A percentile compares a stretch with the other conserved stretches of the same genome.
phyloP scores from a whole-genome alignment of 2,329 filamentous ascomycete genomes.

The Apiospora hydei region DNA sequence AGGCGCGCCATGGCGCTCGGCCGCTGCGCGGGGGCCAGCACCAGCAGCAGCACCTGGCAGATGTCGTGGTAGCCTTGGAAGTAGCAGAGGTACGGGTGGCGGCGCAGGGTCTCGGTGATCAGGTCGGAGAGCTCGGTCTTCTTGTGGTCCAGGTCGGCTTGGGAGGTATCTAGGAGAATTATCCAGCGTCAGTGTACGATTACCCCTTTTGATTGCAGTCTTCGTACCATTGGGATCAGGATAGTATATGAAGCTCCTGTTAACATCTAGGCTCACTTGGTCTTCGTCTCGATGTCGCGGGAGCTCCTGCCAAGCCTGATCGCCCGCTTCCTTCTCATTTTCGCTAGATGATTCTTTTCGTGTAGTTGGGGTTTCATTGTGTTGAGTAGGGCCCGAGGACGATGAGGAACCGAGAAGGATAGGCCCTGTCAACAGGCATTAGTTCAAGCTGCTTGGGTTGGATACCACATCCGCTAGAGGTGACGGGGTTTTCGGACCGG shows the following conservation, averaged over 20 bases:
- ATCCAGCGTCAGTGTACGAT: background rate
- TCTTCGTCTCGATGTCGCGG: conserved; percentile 85
- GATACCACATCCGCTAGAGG: background rate
- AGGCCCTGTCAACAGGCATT: conserved; percentile 60
- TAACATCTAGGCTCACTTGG: conserved; percentile 90
- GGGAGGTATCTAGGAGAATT: conserved; percentile 64
- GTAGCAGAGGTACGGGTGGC: conserved; percentile 85
- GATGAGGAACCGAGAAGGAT: conserved; percentile 56
- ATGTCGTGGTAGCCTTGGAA: conserved; percentile 99
- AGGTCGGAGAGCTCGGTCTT: conserved; percentile 81
- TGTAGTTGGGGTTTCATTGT: background rate
- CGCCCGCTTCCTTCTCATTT: conserved; percentile 25
- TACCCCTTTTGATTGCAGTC: conserved; percentile 19
- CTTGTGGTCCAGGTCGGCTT: conserved; percentile 71
- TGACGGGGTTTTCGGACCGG: background rate
- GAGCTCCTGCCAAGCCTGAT: conserved; percentile 63
- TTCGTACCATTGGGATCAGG: conserved; percentile 78
- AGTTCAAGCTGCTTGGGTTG: background rate
- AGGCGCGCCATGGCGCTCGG: conserved; percentile 76
- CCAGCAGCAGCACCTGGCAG: conserved; percentile 91
- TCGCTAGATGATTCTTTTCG: background rate
- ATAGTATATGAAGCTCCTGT: conserved; percentile 98
- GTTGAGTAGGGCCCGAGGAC: conserved; percentile 31
- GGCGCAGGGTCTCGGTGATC: conserved; percentile 81
- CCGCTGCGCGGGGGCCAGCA: conserved; percentile 71